phyloP scores from a whole-genome alignment of 2,329 filamentous ascomycete species.

The Pseudogymnoascus sp. region DNA sequence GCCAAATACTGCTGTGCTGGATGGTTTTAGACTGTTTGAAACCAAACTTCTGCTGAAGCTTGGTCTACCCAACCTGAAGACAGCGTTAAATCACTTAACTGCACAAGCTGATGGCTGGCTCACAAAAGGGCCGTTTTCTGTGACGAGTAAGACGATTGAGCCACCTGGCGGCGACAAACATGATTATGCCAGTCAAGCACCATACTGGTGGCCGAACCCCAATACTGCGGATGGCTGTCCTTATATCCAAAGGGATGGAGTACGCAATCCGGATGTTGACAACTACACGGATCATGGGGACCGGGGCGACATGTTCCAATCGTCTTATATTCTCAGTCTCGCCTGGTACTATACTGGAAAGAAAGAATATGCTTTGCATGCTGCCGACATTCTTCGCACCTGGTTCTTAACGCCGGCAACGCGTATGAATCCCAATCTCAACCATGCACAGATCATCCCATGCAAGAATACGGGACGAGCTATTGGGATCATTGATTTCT shows the following conservation, averaged over 20 bases:
- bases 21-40: slow-evolving; percentile 8
- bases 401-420: slow-evolving; percentile 22
- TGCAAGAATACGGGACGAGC: slow-evolving; percentile 7
- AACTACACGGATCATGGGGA: slow-evolving; percentile 17
- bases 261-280: slow-evolving; percentile 22
- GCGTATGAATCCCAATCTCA: slow-evolving; percentile 24
- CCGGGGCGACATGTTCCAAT: slow-evolving; percentile 22
- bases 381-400: slow-evolving; percentile 20
- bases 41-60: slow-evolving; percentile 7
- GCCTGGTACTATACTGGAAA: slow-evolving; percentile 26
- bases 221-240: slow-evolving; percentile 18
- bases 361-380: slow-evolving; percentile 19
- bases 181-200: slow-evolving; percentile 22
- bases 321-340: slow-evolving; percentile 20
- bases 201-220: slow-evolving; percentile 22
- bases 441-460: slow-evolving; percentile 21
- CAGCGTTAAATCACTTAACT: background rate
- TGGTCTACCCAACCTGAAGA: background rate
- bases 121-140: slow-evolving; percentile 22
- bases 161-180: slow-evolving; percentile 19
- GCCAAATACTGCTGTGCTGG: slow-evolving; percentile 9
- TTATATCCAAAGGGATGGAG: slow-evolving; percentile 22
- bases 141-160: slow-evolving; percentile 17
- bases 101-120: slow-evolving; percentile 18
- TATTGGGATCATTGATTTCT: slow-evolving; percentile 16